phyloP scores from a whole-genome alignment of 305 asterid species.

The Fraxinus ornus region DNA sequence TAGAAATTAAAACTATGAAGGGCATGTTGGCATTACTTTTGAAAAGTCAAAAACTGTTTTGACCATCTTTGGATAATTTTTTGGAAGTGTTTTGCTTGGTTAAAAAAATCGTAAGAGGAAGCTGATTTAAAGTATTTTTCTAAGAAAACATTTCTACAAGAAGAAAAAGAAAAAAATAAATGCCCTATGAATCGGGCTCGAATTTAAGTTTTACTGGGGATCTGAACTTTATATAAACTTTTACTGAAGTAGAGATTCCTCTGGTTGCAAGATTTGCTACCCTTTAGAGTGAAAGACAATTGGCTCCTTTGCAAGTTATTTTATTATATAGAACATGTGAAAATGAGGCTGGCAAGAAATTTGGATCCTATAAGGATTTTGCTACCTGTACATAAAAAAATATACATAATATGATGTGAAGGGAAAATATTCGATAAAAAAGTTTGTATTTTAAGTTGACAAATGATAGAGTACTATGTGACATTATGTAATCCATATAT shows the following conservation, averaged over 20 bases:
- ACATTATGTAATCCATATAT: too few relatives aligned
- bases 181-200: neutral
- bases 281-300: neutral
- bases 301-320: neutral
- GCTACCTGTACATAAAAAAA: too few relatives aligned
- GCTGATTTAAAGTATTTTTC: too few relatives aligned
- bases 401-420: too few relatives aligned
- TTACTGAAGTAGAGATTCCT: neutral
- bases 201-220: neutral
- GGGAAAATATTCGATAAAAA: too few relatives aligned
- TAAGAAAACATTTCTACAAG: neutral
- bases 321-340: neutral
- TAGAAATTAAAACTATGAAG: neutral
- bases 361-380: neutral
- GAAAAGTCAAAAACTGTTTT: neutral
- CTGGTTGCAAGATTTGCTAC: neutral
- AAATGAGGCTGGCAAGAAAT: neutral
- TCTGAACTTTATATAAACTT: neutral
- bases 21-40: neutral
- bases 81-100: neutral
- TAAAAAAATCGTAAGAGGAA: too few relatives aligned
- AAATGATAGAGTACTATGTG: too few relatives aligned
- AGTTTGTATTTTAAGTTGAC: too few relatives aligned
- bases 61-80: too few relatives aligned
- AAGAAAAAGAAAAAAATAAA: too few relatives aligned